A percentile compares a stretch with the other conserved stretches of the same genome.
These are phyloP conservation scores for Camellia lanceoleosa DNA, from an alignment of 148 eudicot genomes.

Conservation along the genomic window DNA sequence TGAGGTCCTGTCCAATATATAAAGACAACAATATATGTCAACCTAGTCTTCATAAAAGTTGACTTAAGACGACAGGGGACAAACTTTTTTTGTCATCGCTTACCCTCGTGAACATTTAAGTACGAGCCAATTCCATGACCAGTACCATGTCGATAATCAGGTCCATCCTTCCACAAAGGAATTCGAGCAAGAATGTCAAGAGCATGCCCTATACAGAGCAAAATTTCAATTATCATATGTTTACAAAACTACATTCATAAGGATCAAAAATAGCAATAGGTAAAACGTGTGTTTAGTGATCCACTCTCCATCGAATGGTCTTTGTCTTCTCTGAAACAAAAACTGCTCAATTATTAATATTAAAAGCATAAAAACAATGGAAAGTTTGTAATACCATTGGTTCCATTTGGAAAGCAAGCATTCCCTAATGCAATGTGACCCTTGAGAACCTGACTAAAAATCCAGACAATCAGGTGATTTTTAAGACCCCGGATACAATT, in stretches of 20 bases:
- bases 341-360: too few species aligned
- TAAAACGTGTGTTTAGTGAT: background rate
- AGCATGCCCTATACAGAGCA: slow-evolving; percentile 50
- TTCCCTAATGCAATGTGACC: too few species aligned
- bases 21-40: background rate
- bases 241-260: background rate
- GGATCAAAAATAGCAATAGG: background rate
- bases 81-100: slow-evolving; percentile 16
- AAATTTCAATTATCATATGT: background rate
- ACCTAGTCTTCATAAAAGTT: background rate
- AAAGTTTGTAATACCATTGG: too few species aligned
- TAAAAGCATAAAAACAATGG: too few species aligned
- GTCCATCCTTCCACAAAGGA: too few species aligned
- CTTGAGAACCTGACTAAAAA: too few species aligned
- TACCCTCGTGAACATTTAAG: slow-evolving; percentile 76
- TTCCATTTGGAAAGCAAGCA: too few species aligned
- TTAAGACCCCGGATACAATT: slow-evolving; percentile 16
- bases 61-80: background rate
- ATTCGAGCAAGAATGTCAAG: slow-evolving; percentile 17
- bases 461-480: too few species aligned
- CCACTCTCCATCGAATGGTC: background rate
- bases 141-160: too few species aligned
- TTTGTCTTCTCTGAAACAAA: too few species aligned
- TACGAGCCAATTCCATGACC: too few species aligned
- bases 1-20: slow-evolving; percentile 72